These are phyloP conservation scores for Puccinellia tenuiflora DNA, from an alignment of 176 grass and related monocot genomes.

Conservation along the genomic window DNA sequence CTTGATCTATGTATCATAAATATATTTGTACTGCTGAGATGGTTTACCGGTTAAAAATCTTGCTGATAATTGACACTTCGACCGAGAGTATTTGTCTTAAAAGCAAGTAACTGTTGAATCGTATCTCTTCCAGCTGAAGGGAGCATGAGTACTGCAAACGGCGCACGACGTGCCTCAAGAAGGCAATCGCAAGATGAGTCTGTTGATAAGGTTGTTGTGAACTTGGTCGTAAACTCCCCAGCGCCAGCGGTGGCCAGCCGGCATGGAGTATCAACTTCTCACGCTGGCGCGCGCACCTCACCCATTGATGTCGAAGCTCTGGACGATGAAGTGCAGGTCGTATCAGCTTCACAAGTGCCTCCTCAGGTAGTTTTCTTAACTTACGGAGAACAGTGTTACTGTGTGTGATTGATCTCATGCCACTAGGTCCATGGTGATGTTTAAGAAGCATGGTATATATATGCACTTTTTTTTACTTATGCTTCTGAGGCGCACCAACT, in stretches of 20 bases:
- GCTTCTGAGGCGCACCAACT: not conserved
- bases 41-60: not conserved
- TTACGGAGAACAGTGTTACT: not conserved
- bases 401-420: not conserved
- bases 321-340: conserved; percentile 38
- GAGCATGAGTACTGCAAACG: conserved; percentile 31
- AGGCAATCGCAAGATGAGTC: conserved; percentile 18
- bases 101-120: not conserved
- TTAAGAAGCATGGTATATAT: not conserved
- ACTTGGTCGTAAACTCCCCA: conserved; percentile 10
- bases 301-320: conserved; percentile 50
- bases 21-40: not conserved
- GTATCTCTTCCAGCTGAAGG: not conserved
- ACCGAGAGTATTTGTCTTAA: not conserved
- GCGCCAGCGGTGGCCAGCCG: not conserved
- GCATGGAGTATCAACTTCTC: not conserved
- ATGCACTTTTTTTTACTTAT: not conserved
- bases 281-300: not conserved
- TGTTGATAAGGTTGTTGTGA: conserved; percentile 36
- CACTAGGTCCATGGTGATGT: not conserved
- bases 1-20: not conserved
- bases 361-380: conserved; percentile 5
- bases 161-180: not conserved
- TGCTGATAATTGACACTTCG: not conserved
- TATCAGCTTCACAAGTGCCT: conserved; percentile 38